phyloP scores from a whole-genome alignment of 305 asterid species.

The Fraxinus platypoda region DNA sequence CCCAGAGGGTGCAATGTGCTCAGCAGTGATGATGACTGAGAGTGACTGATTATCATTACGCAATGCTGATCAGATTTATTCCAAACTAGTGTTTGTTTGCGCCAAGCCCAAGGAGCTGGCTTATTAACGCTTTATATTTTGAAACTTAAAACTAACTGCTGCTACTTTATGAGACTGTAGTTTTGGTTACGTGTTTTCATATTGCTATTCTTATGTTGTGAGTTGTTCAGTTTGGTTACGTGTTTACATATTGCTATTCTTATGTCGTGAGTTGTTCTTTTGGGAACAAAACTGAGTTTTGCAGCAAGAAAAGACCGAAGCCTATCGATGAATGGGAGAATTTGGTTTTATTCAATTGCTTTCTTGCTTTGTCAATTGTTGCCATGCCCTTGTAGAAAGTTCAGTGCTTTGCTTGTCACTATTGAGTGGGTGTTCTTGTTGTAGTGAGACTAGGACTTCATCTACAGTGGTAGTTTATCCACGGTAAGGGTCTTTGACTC shows the following conservation, averaged over 20 bases:
- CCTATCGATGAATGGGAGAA: background rate
- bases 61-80: background rate
- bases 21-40: constrained; percentile 2
- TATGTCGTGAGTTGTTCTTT: background rate
- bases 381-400: background rate
- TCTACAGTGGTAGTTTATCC: background rate
- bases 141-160: background rate
- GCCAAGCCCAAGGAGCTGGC: background rate
- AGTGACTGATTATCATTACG: background rate
- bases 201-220: background rate
- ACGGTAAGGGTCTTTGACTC: background rate
- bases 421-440: background rate
- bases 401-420: background rate
- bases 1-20: constrained; percentile 6
- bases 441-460: background rate
- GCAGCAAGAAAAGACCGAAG: background rate
- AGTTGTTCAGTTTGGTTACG: background rate
- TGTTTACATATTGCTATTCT: background rate
- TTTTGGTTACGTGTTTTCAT: background rate
- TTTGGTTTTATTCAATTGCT: background rate
- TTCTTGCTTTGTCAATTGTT: background rate
- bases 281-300: background rate
- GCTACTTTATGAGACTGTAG: background rate
- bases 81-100: background rate
- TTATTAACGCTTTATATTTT: background rate